Base-by-base conservation (phyloP, 163 green algal species). In the Chlorella variabilis region DNA sequence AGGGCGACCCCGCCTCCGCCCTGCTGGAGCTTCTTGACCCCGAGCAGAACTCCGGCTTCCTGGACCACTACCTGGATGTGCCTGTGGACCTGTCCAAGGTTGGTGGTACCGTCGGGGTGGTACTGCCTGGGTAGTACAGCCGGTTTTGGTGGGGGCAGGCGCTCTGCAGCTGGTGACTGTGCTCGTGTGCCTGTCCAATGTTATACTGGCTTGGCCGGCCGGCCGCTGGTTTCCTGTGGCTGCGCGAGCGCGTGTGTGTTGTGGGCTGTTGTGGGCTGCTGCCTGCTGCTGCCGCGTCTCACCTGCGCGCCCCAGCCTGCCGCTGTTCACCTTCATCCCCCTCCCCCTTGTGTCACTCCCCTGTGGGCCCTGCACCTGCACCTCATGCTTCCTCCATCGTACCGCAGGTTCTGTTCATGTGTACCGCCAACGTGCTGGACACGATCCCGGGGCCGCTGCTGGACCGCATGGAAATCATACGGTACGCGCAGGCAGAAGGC, bases 51-150 rank as follows among this genome's bases (percentile, higher is more conserved):
- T 63, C 42, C 9, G 82, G 74, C 33, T 98, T 99, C 84, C 33
- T 94, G 62, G 96, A 99, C 90, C 94, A 98, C 85, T 98, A 98
- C 87, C 86, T 98, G 71, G 94, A 98, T 80, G 91, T 98, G 34
- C 95, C 95, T 1, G 77, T 98, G 15, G 96, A 98, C 85, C 89
- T 98, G 4, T 93, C 84, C 62, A 95, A 96, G 85, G 93, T 94
- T 75, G n/a, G 74, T 27, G 21, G 27, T 38, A 68, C 13, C 29
- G 25, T 39, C 9, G 21, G 17, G 56, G 9, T 65, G 56, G 25
- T n/a, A 31, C 56, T 65, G 56, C 56, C 6, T 6, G 18, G 25
- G 56, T 29, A 54, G 11, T 54, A 15, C 45, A 23, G 45, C 45
- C 11, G 15, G 11, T 15, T 15, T 54, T 54, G 45, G 11, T 15